Conservation (phyloP, 78 protist genomes). For the Creolimax fragrantissima region DNA sequence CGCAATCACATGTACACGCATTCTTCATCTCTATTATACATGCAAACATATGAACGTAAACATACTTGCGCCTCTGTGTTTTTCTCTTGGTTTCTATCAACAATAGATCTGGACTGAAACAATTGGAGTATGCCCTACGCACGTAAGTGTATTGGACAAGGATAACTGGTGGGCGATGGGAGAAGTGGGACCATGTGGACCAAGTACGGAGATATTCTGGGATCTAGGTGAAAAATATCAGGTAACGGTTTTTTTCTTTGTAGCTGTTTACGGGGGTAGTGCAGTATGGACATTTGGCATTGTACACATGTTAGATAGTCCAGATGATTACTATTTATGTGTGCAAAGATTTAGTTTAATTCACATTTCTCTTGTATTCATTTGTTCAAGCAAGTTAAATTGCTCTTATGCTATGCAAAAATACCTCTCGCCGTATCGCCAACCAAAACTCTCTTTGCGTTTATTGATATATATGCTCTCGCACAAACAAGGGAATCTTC, state of each 20-base stretch:
- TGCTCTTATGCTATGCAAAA: no score
- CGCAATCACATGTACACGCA: neutral
- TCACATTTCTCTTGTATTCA: no score
- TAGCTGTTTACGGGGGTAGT: no score
- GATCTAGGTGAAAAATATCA: neutral
- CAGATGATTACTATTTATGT: no score
- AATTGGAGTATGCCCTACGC: constrained; percentile 31
- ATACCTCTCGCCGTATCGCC: no score
- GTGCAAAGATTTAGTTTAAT: no score
- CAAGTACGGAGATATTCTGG: constrained; percentile 65
- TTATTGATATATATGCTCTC: no score
- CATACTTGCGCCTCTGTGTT: neutral
- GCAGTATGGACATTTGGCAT: constrained; percentile 14
- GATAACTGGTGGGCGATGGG: constrained; percentile 65
- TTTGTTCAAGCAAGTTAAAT: no score
- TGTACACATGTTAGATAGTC: constrained; percentile 38
- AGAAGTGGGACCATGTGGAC: constrained; percentile 72
- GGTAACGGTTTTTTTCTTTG: no score
- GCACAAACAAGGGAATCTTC: no score
- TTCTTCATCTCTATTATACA: neutral
- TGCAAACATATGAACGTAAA: neutral
- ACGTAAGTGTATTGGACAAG: neutral
- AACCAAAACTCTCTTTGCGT: no score
- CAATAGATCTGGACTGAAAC: constrained; percentile 30
- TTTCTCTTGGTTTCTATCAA: neutral